Percentiles rank a stretch among this genome's conserved stretches.
Conservation (phyloP, 495 filamentous ascomycete species). For the Aspergillus ellipticus region DNA sequence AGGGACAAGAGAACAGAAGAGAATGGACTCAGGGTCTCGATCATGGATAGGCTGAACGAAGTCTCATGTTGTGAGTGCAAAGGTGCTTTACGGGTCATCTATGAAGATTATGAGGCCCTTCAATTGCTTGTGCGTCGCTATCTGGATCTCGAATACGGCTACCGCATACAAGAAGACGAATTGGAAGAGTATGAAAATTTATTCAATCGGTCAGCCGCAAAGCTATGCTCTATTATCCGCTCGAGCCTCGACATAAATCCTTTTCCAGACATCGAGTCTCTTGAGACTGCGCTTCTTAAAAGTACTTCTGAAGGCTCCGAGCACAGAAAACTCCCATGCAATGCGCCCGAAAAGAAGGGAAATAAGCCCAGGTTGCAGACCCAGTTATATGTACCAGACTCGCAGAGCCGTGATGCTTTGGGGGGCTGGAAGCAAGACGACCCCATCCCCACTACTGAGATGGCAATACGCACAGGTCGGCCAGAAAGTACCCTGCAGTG, state of each 20-base stretch:
- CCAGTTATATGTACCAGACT: background rate
- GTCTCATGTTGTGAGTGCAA: conserved; percentile 5
- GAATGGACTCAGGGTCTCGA: background rate
- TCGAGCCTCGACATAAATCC: background rate
- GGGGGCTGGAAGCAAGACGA: background rate
- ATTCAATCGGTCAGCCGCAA: conserved; percentile 20
- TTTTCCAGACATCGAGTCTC: background rate
- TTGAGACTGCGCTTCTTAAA: too few species aligned
- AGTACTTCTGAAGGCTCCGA: too few species aligned
- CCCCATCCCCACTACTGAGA: background rate
- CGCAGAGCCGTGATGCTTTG: background rate
- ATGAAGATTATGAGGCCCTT: conserved; percentile 15
- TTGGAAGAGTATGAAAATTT: conserved; percentile 24
- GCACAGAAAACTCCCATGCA: background rate
- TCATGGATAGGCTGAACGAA: conserved; percentile 15
- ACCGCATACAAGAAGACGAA: conserved; percentile 24
- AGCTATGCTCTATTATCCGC: background rate
- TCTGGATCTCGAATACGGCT: conserved; percentile 21
- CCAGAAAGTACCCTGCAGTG: background rate
- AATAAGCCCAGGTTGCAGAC: background rate
- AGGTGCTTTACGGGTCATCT: conserved; percentile 1
- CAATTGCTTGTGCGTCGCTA: conserved; percentile 17
- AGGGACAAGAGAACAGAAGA: conserved; percentile 15
- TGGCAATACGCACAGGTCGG: background rate
- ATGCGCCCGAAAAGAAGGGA: background rate